Percentiles rank a stretch among this genome's conserved stretches.
These are phyloP conservation scores for Acanthamoeba polyphaga DNA, from an alignment of 208 protist genomes.

Conservation along the genomic window DNA sequence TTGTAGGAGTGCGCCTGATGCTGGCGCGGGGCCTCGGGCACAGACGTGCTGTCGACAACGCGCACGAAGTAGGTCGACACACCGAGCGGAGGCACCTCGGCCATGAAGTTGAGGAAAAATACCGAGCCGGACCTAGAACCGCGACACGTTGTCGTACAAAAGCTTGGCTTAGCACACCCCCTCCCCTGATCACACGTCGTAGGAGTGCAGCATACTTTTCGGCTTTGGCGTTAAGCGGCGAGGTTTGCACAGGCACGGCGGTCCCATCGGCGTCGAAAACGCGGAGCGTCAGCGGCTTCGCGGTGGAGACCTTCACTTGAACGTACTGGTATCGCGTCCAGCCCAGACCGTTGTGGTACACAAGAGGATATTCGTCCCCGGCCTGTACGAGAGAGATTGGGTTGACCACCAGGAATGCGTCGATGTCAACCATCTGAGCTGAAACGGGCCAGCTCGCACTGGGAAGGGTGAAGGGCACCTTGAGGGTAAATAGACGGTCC, in stretches of 20 bases:
- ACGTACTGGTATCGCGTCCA: constrained; percentile 63
- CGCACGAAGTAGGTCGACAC: constrained; percentile 67
- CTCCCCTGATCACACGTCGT: not conserved
- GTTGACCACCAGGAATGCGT: not conserved
- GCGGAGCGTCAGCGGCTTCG: not conserved
- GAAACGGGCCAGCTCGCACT: not conserved
- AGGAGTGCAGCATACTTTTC: not conserved
- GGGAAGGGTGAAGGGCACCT: not conserved
- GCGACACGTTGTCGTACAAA: not conserved
- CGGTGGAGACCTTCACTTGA: constrained; percentile 23
- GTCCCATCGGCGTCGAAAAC: constrained; percentile 26
- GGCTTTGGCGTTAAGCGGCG: not conserved
- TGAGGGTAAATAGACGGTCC: not conserved
- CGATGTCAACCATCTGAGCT: not conserved
- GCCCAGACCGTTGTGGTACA: constrained; percentile 66
- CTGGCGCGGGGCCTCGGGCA: not conserved
- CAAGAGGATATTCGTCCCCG: constrained; percentile 6
- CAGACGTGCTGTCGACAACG: not conserved
- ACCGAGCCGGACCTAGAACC: not conserved
- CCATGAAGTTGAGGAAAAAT: constrained; percentile 54
- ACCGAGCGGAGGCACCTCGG: constrained; percentile 67
- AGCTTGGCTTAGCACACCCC: not conserved
- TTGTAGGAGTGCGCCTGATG: not conserved
- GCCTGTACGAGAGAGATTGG: not conserved
- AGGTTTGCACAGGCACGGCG: not conserved